Base-by-base conservation (phyloP, 306 rosid species). In the Quercus agrifolia region DNA sequence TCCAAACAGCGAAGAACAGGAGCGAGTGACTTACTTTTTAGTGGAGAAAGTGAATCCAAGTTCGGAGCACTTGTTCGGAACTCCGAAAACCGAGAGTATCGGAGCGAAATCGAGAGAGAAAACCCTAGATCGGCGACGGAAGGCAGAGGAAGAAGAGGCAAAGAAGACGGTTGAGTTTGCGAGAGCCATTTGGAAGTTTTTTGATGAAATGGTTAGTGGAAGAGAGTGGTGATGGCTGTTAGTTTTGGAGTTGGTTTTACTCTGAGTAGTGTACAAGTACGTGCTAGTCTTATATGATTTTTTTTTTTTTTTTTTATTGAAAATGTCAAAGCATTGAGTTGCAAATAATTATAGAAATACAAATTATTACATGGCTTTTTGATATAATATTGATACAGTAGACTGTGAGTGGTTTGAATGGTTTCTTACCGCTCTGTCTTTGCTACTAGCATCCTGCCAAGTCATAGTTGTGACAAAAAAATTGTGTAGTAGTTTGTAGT, bases 111-210 rank as follows among this genome's bases (percentile, higher is more conserved):
- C 77, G 78, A 78, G 83, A 68, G 80, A 82, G 64, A 86, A 85
- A 66, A 82, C 57, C 66, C 78, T 80, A 21, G 83, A 75, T 35
- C 74, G 81, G 31, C 38, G 84, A 17, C 30, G 49, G 64, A 49
- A 49, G 54, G 54, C 0, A 13, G 4, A 49, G 54, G 84, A 6
- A 79, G 85, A 78, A 70, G 94, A 77, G 78, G 93, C 87, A 62
- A 89, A 62, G 68, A 83, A 81, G 72, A 86, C 76, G 57, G 85
- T 74, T 78, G 54, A 49, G 4, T 79, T 90, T 25, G 90, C 70
- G 74, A 87, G 61, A 57, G 96, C 90, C 98, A 92, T 49, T 49
- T 92, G 76, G 75, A 19, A 46, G 20, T 17, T 41, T 41, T 41
- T 41, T 41, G 46, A 8, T 12, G 46, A 41, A 41, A 41, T 41